Percentiles rank a stretch among this genome's conserved stretches.
These are phyloP conservation scores for Venturia asperata DNA, from an alignment of 2,329 filamentous ascomycete species.

Conservation along the genomic window DNA sequence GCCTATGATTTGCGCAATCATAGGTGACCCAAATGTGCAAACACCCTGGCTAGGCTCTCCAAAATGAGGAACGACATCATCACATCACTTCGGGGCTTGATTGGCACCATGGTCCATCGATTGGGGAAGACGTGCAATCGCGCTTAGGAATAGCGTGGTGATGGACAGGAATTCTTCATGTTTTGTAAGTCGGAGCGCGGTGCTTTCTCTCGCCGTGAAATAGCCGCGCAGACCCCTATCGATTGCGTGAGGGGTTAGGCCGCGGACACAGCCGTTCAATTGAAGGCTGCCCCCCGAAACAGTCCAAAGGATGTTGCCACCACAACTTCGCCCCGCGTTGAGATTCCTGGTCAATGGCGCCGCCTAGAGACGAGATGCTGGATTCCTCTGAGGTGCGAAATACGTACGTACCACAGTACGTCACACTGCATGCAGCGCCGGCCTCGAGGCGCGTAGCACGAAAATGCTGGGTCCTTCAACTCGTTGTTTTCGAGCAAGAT, in stretches of 20 bases:
- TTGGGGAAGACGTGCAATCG: neutral
- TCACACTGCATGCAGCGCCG: neutral
- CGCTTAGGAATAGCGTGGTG: conserved; percentile 7
- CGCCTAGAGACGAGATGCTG: neutral
- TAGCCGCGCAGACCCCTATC: neutral
- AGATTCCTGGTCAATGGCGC: neutral
- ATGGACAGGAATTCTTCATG: neutral
- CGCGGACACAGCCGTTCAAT: conserved; percentile 1
- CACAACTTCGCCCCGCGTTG: neutral
- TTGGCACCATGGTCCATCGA: neutral
- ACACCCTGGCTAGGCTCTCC: neutral
- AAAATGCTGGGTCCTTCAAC: neutral
- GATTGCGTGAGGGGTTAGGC: neutral
- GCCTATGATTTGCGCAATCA: neutral
- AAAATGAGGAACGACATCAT: neutral
- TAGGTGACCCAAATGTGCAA: neutral
- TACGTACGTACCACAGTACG: neutral
- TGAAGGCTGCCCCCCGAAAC: neutral
- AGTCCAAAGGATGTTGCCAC: neutral
- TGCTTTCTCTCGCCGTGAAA: neutral
- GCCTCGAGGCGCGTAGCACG: neutral
- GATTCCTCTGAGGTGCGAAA: neutral
- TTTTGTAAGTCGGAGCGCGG: neutral
- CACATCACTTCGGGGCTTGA: neutral
- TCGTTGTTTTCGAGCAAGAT: neutral